Conservation (phyloP, 495 filamentous ascomycete genomes). For the Opeltia flavorubescens region DNA sequence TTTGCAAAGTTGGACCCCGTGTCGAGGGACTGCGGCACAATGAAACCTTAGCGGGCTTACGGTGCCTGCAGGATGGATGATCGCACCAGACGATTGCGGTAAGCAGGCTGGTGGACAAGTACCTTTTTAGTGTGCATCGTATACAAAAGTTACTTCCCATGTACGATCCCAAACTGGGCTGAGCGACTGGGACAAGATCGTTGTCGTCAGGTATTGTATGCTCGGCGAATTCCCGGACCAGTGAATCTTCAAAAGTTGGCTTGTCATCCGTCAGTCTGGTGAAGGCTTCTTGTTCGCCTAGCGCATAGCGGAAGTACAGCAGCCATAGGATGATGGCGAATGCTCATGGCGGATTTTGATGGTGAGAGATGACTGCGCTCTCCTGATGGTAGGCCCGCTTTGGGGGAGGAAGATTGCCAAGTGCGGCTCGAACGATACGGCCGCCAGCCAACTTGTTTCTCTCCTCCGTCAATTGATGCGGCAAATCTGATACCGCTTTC, state of each 20-base stretch:
- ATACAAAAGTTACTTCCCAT: constrained; percentile 1
- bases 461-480: not conserved
- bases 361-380: not conserved
- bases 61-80: too few species aligned
- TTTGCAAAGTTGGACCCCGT: too few species aligned
- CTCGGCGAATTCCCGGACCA: not conserved
- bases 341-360: not conserved
- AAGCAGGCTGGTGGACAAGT: not conserved
- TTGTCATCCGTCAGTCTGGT: not conserved
- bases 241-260: not conserved
- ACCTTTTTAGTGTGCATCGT: not conserved
- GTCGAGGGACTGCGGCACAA: constrained; percentile 1
- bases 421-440: not conserved
- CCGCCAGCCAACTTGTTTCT: not conserved
- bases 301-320: not conserved
- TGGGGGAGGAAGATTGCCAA: not conserved
- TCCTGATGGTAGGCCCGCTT: not conserved
- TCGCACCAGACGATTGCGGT: not conserved
- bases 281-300: not conserved
- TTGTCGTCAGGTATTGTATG: too few species aligned
- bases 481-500: constrained; percentile 1
- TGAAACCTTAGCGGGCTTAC: constrained; percentile 2
- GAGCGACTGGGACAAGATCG: not conserved
- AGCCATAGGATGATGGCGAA: not conserved
- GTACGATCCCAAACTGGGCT: not conserved